These are phyloP conservation scores for Dillenia suffruticosa DNA, from an alignment of 164 flowering plant species.

Conservation along the genomic window DNA sequence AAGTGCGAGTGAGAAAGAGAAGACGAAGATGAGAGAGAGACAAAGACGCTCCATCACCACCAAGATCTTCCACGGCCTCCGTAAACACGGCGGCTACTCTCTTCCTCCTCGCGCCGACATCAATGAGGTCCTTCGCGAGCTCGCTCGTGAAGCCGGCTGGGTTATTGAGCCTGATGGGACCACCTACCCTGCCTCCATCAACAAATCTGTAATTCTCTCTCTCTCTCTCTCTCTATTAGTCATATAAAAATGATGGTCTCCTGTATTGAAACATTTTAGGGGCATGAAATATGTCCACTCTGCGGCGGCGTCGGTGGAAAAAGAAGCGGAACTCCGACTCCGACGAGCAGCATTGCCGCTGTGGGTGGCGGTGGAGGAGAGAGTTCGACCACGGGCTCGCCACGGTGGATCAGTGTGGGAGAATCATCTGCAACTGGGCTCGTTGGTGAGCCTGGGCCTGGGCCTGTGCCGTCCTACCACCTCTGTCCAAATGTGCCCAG, in stretches of 20 bases:
- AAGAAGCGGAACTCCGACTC: slow-evolving; percentile 16
- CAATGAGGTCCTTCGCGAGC: slow-evolving; percentile 54
- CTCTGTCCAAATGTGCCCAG: background rate
- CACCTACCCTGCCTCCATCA: slow-evolving; percentile 31
- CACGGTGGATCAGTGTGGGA: slow-evolving; percentile 5
- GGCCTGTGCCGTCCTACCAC: background rate
- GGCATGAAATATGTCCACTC: too few relatives aligned
- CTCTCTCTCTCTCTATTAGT: background rate
- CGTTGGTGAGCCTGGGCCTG: background rate
- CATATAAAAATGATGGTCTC: too few relatives aligned
- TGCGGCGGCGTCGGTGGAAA: background rate
- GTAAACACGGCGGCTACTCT: slow-evolving; percentile 45
- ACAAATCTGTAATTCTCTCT: background rate
- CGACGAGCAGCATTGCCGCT: slow-evolving; percentile 17
- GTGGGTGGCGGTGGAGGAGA: slow-evolving; percentile 21
- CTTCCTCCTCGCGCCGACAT: slow-evolving; percentile 51
- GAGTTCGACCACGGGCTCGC: slow-evolving; percentile 33
- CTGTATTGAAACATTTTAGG: too few relatives aligned
- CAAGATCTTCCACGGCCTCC: slow-evolving; percentile 49
- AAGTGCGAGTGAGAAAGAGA: slow-evolving; percentile 43
- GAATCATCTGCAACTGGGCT: background rate
- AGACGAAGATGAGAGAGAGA: slow-evolving; percentile 52
- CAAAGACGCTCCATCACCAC: slow-evolving; percentile 48
- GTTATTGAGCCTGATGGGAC: slow-evolving; percentile 55
- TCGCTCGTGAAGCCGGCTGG: slow-evolving; percentile 56